Evolutionary conservation across 2,329 filamentous ascomycete species (phyloP), one percentile per base, ranked within the genome.

Genomic region (Torrubiellomyces zombiae): DNA sequence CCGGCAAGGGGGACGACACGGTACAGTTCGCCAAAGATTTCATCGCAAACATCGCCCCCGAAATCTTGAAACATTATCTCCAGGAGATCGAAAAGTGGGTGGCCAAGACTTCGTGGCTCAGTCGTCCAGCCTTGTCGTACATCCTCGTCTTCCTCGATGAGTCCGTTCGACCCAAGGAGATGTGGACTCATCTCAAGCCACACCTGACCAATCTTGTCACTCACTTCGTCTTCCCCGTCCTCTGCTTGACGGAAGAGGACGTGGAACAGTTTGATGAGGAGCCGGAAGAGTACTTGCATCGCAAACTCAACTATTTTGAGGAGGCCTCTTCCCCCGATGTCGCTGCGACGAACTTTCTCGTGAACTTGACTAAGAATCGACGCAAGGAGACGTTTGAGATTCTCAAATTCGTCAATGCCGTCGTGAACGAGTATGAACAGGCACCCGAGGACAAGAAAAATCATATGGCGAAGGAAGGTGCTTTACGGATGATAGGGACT

Each of bases 61-160:
- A 94, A 52, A 94, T 98, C 35, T 65, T 98, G 40, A 92, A 93
- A 56, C 76, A 83, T 34, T 98, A 98, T 50, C 67, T 98, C 27
- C 66, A 75, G 36, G 82, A 95, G 56, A 85, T 98, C 38, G 89
- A 98, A 51, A 89, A 91, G 47, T 98, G 89, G 86, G 86, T 95
- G 21, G 73, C 79, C 35, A 94, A 94, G 56, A 79, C 80, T 25
- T 66, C 78, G 25, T 98, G 89, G 89, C 63, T 98, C 35, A 95
- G 85, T 63, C 82, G 86, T 48, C 80, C 85, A 19, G 89, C 85
- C 38, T 60, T 95, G 32, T 92, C 83, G 7, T 92, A 92, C 53
- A 95, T 81, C 0, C 67, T 98, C 32, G 77, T 89, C 38, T 98
- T 91, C 56, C 63, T 98, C 44, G 89, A 98, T 50, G 89, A 98